These are phyloP conservation scores for Amesomyces nigricolor DNA, from an alignment of 2,329 filamentous ascomycete genomes.

Conservation along the genomic window DNA sequence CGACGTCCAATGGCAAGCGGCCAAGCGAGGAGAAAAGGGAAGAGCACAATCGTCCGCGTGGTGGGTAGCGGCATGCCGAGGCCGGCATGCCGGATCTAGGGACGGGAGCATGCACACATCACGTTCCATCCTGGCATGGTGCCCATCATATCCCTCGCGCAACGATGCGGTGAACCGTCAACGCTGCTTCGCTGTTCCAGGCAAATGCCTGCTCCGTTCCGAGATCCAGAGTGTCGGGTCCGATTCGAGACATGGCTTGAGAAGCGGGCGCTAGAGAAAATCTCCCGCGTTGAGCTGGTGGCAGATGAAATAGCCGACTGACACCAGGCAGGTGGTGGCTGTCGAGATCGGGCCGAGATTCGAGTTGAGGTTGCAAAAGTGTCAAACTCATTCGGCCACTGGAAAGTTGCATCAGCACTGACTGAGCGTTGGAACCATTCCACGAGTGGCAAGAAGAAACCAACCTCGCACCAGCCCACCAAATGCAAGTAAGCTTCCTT, in stretches of 20 bases:
- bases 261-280: background rate
- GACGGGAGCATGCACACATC: background rate
- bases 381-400: too few relatives aligned
- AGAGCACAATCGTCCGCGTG: background rate
- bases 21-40: background rate
- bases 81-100: constrained; percentile 7
- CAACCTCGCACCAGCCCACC: too few relatives aligned
- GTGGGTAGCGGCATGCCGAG: constrained; percentile 4
- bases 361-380: too few relatives aligned
- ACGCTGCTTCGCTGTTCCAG: background rate
- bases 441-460: too few relatives aligned
- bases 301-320: constrained; percentile 1
- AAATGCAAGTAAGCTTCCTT: too few relatives aligned
- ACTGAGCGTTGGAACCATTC: too few relatives aligned
- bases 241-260: background rate
- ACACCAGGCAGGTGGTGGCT: too few relatives aligned
- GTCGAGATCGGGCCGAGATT: too few relatives aligned
- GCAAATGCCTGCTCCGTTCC: background rate
- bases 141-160: background rate
- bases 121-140: background rate
- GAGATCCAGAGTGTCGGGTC: constrained; percentile 13
- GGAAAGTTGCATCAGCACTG: too few relatives aligned
- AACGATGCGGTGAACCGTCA: constrained; percentile 1
- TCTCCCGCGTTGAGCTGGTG: background rate
- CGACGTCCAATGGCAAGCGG: constrained; percentile 1